Base-by-base conservation (phyloP, 2,329 filamentous ascomycete species). In the Diaporthe sp. region DNA sequence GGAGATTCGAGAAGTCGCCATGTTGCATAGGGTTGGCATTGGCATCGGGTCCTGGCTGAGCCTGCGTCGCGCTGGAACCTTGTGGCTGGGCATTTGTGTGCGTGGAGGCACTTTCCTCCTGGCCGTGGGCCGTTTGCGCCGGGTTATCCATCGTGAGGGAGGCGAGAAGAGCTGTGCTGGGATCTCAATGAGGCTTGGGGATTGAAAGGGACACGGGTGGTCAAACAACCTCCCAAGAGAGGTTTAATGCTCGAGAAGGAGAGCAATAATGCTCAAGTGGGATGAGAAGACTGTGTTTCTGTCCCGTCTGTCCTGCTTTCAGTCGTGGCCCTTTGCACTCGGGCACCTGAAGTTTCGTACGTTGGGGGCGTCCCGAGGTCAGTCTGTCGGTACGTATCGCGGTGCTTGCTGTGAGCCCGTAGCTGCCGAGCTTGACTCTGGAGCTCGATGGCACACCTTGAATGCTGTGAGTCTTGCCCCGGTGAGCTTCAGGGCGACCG, bases 91-190 rank as follows among this genome's bases (percentile, higher is more conserved):
- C 42, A 28, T 75, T 77, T 80, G 73, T 80, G 74, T 73, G 76
- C 78, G 72, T 70, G 79, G 55, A 77, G 72, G 74, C 77, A 70
- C 79, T 81, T 81, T 76, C 79, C 77, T 79, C 81, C 78, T 78
- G 81, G 60, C 76, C 78, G 61, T 57, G 75, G 67, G 53, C 71
- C 72, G 73, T 60, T 70, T 74, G 60, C 71, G 68, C 73, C 51
- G 61, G 61, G 15, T 71, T 55, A 12, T 73, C 75, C 75, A 76
- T 76, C 28, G 8, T 75, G 75, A 34, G 8, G 73, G 75, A 34
- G 55, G 17, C 53, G 49, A 25, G 62, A 39, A 49, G 57, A 75
- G 19, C n/a, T 19, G 53, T 60, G 51, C 25, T 42, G 31, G 12
- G 15, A 34, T 28, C 28, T 65, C 34, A 46, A 37, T 55, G 49